phyloP scores from a whole-genome alignment of 2,329 filamentous ascomycete genomes.

The Cordyceps cicadae region DNA sequence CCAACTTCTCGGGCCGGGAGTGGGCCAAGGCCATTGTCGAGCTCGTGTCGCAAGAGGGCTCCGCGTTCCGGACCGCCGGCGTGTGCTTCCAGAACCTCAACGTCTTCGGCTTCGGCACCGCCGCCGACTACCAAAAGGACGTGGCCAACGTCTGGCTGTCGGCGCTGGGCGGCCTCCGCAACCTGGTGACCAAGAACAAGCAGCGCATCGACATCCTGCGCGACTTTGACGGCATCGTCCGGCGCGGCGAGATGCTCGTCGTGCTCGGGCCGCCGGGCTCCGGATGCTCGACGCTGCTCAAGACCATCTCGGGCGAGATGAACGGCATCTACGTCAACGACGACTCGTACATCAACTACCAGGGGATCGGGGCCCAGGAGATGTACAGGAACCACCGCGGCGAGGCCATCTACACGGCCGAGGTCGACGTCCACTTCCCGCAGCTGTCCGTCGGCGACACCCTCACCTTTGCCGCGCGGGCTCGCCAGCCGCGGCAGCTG shows the following conservation, averaged over 20 bases:
- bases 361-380: conserved; percentile 58
- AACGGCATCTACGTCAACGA: conserved; percentile 65
- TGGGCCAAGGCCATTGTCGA: conserved; percentile 50
- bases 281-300: conserved; percentile 73
- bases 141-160: conserved; percentile 49
- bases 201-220: conserved; percentile 57
- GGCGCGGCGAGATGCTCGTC: conserved; percentile 62
- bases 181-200: conserved; percentile 44
- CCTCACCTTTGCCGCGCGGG: conserved; percentile 59
- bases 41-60: conserved; percentile 39
- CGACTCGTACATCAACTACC: conserved; percentile 67
- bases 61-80: conserved; percentile 49
- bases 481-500: conserved; percentile 51
- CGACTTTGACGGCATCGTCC: conserved; percentile 56
- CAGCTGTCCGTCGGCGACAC: conserved; percentile 52
- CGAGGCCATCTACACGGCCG: conserved; percentile 66
- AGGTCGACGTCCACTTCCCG: conserved; percentile 56
- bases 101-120: conserved; percentile 58
- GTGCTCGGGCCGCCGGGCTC: conserved; percentile 60
- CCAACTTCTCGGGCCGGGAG: conserved; percentile 39
- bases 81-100: conserved; percentile 56
- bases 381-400: conserved; percentile 70
- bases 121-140: conserved; percentile 61
- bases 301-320: conserved; percentile 71
- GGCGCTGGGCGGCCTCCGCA: conserved; percentile 29